Conservation (phyloP, 1,284 basidiomycete species). For the Ceratobasidium sp. region DNA sequence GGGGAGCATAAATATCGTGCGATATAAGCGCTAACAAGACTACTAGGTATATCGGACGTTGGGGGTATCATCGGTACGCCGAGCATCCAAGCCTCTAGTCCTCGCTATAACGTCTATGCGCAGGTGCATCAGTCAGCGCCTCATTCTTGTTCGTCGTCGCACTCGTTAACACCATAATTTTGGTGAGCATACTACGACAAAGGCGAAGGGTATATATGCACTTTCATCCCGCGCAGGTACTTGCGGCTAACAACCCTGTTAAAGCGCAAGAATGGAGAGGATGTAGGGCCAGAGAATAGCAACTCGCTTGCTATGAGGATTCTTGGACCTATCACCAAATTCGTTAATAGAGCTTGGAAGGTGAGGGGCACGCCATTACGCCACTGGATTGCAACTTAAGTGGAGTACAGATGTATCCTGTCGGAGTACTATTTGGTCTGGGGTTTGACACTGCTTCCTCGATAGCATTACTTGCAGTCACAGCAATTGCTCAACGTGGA, state of each 20-base stretch:
- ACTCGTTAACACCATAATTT: conserved; percentile 81
- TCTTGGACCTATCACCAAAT: conserved; percentile 81
- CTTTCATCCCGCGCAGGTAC: background rate
- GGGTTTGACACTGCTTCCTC: conserved; percentile 93
- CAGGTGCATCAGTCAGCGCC: conserved; percentile 83
- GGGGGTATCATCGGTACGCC: conserved; percentile 82
- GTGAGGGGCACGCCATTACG: conserved; percentile 55
- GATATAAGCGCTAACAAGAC: conserved; percentile 41
- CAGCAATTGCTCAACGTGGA: conserved; percentile 76
- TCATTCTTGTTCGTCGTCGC: conserved; percentile 88
- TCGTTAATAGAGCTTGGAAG: conserved; percentile 90
- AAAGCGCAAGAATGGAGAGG: conserved; percentile 47
- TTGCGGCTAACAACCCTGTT: background rate
- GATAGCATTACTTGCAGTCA: conserved; percentile 84
- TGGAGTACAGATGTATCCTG: conserved; percentile 78
- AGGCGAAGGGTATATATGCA: conserved; percentile 61
- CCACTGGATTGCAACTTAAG: background rate
- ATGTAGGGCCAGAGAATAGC: conserved; percentile 60
- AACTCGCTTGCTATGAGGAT: conserved; percentile 81
- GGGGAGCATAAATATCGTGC: conserved; percentile 24
- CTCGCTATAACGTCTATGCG: background rate
- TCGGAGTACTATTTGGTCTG: conserved; percentile 89
- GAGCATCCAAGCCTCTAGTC: too few species aligned
- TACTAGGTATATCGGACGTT: conserved; percentile 68
- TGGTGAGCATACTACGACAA: conserved; percentile 70